A percentile compares a stretch with the other conserved stretches of the same genome.
Evolutionary conservation across 106 monocot species (phyloP).

Genomic region (Acorus calamus): DNA sequence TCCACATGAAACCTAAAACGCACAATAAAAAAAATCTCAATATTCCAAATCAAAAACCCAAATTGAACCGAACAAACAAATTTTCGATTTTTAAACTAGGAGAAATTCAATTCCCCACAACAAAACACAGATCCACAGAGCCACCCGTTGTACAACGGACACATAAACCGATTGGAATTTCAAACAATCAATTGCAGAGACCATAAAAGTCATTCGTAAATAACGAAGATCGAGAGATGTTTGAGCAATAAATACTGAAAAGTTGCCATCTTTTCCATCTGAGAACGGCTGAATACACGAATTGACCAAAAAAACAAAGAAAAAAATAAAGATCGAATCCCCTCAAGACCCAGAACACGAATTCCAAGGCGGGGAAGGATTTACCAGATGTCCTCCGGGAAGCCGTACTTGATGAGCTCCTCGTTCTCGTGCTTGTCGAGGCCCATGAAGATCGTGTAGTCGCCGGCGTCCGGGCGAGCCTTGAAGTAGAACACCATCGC

Average conservation of each 20-base stretch:
- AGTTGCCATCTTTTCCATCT: too few relatives aligned
- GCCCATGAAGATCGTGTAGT: constrained; percentile 98
- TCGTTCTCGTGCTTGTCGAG: constrained; percentile 98
- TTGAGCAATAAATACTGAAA: too few relatives aligned
- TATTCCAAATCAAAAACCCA: constrained; percentile 3
- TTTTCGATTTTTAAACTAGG: too few relatives aligned
- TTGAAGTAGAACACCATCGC: constrained; percentile 76
- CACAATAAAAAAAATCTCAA: too few relatives aligned
- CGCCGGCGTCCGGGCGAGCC: constrained; percentile 73
- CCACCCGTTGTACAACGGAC: background rate
- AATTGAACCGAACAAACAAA: background rate
- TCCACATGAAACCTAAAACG: constrained; percentile 92
- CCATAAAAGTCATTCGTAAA: too few relatives aligned
- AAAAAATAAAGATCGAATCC: background rate
- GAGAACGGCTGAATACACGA: background rate
- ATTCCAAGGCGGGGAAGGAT: background rate
- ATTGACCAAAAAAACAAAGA: background rate
- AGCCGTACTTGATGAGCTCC: constrained; percentile 96
- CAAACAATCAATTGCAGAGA: background rate
- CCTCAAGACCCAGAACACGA: too few relatives aligned
- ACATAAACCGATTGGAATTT: background rate
- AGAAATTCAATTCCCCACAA: too few relatives aligned
- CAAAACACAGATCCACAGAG: too few relatives aligned
- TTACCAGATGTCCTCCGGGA: constrained; percentile 93
- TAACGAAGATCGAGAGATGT: too few relatives aligned